phyloP scores from a whole-genome alignment of 2,329 filamentous ascomycete species.

The Dactylonectria estremocensis region DNA sequence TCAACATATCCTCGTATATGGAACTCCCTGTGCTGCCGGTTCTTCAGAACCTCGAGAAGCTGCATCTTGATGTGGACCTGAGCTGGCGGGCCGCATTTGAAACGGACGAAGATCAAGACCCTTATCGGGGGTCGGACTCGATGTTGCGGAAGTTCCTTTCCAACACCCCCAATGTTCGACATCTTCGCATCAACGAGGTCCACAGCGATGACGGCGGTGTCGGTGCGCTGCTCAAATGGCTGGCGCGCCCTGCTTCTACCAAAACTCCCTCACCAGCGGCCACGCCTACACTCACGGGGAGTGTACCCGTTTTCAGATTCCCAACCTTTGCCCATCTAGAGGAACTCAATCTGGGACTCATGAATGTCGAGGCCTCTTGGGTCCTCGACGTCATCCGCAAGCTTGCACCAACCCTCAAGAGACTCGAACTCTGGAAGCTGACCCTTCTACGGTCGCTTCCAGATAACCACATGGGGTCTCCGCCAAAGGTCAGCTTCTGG shows the following conservation, averaged over 20 bases:
- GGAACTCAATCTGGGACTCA: conserved; percentile 62
- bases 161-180: conserved; percentile 58
- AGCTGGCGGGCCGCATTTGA: conserved; percentile 23
- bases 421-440: conserved; percentile 64
- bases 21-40: conserved; percentile 57
- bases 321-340: conserved; percentile 55
- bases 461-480: conserved; percentile 2
- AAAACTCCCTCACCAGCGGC: background rate
- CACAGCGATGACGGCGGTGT: conserved; percentile 24
- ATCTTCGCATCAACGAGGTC: conserved; percentile 66
- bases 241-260: conserved; percentile 44
- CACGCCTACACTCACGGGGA: background rate
- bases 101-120: background rate
- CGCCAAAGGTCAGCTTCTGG: conserved; percentile 56
- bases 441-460: conserved; percentile 43
- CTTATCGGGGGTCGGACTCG: conserved; percentile 19
- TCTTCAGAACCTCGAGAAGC: conserved; percentile 61
- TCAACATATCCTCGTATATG: conserved; percentile 61
- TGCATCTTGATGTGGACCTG: conserved; percentile 55
- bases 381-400: conserved; percentile 58
- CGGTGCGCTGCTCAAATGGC: conserved; percentile 57
- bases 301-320: conserved; percentile 30
- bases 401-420: conserved; percentile 60
- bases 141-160: conserved; percentile 46
- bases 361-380: conserved; percentile 46